phyloP scores from a whole-genome alignment of 495 filamentous ascomycete genomes.

The Chaetomium fimeti region DNA sequence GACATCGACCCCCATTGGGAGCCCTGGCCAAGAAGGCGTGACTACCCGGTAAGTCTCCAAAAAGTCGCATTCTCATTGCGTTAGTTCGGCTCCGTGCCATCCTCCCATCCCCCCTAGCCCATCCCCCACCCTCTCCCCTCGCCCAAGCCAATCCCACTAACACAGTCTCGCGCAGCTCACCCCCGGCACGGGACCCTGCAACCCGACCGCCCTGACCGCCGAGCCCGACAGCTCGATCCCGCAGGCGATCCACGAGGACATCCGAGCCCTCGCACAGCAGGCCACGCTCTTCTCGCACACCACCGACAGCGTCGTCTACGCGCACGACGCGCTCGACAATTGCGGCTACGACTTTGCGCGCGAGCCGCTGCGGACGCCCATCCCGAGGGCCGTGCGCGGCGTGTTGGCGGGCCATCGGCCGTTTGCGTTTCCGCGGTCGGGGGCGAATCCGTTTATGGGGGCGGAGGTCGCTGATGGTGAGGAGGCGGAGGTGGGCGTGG shows the following conservation, averaged over 20 bases:
- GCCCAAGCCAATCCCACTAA: neutral
- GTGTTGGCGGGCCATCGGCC: too few relatives aligned
- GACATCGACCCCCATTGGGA: neutral
- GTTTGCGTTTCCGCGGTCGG: too few relatives aligned
- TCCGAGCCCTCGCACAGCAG: neutral
- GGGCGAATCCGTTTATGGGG: too few relatives aligned
- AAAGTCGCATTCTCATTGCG: neutral
- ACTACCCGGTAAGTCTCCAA: neutral
- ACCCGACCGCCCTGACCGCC: neutral
- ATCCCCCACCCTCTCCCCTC: neutral
- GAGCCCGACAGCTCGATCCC: neutral
- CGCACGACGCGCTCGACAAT: neutral
- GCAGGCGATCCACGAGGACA: neutral
- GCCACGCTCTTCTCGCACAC: slow-evolving; percentile 1
- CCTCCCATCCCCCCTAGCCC: neutral
- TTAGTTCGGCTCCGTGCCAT: too few relatives aligned
- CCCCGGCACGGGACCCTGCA: neutral
- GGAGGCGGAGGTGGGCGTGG: too few relatives aligned
- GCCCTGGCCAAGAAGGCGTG: neutral
- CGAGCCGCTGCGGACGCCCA: too few relatives aligned
- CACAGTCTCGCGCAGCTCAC: neutral
- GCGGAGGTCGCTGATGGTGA: too few relatives aligned
- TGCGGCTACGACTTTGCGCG: neutral
- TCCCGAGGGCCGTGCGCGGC: too few relatives aligned
- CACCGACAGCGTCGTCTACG: neutral